phyloP scores from a whole-genome alignment of 345 rosid species.

The Eucalyptus sp. region DNA sequence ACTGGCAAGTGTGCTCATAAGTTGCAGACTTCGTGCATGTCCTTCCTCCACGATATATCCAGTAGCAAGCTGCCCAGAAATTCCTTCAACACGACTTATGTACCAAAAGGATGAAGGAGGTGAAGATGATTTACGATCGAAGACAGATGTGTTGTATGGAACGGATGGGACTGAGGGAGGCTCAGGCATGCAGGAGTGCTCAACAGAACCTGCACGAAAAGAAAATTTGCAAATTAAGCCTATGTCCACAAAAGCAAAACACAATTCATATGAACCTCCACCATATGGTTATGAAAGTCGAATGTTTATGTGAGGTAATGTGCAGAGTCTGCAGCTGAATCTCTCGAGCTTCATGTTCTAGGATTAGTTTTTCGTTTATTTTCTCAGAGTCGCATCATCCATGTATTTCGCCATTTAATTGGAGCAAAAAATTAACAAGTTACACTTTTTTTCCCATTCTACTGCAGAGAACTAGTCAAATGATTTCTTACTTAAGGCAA shows the following conservation, averaged over 20 bases:
- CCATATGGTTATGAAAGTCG: background rate
- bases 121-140: background rate
- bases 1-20: conserved; percentile 1
- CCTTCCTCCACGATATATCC: background rate
- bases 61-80: background rate
- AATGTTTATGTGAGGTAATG: background rate
- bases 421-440: background rate
- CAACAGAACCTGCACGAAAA: background rate
- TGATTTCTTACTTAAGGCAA: background rate
- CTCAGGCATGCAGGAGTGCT: background rate
- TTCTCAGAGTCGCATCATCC: background rate
- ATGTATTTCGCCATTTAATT: background rate
- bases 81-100: background rate
- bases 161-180: accelerated
- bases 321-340: background rate
- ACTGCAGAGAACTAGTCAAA: background rate
- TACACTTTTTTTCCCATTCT: background rate
- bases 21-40: background rate
- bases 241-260: background rate
- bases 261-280: background rate
- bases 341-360: background rate
- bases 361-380: background rate
- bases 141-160: background rate
- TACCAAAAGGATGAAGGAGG: background rate
- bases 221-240: background rate